Conservation (phyloP, 2,329 filamentous ascomycete species). For the Ophiocordyceps camponoti-leonardi region DNA sequence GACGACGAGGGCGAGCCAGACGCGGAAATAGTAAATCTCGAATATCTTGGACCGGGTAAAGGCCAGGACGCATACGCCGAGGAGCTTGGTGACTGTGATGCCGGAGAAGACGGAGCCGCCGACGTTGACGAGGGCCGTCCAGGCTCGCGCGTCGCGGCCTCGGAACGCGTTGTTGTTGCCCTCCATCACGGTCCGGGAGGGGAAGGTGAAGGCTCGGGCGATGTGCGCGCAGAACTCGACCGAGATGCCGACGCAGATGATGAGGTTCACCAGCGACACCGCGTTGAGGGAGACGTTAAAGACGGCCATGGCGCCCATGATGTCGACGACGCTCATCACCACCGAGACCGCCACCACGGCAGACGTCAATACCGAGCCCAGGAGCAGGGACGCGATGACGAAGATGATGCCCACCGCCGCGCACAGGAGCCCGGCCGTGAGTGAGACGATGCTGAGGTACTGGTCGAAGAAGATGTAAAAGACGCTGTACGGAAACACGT, state of each 20-base stretch:
- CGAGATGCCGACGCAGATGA: slow-evolving; percentile 91
- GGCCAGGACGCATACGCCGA: slow-evolving; percentile 81
- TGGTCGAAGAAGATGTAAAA: slow-evolving; percentile 99
- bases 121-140: slow-evolving; percentile 88
- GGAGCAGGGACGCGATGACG: slow-evolving; percentile 56
- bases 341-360: slow-evolving; percentile 74
- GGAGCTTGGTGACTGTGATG: slow-evolving; percentile 87
- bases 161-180: slow-evolving; percentile 58
- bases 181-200: slow-evolving; percentile 66
- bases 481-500: slow-evolving; percentile 91
- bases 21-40: slow-evolving; percentile 96
- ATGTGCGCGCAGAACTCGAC: slow-evolving; percentile 98
- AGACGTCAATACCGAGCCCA: slow-evolving; percentile 72
- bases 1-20: slow-evolving; percentile 83
- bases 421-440: slow-evolving; percentile 65
- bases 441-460: slow-evolving; percentile 66
- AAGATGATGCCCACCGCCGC: slow-evolving; percentile 78
- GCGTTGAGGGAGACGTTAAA: slow-evolving; percentile 84
- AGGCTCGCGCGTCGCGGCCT: slow-evolving; percentile 69
- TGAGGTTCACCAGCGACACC: slow-evolving; percentile 84
- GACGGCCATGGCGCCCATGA: slow-evolving; percentile 87
- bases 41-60: slow-evolving; percentile 98
- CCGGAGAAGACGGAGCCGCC: slow-evolving; percentile 89
- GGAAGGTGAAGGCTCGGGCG: slow-evolving; percentile 90
- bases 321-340: slow-evolving; percentile 83